Base-by-base conservation (phyloP, 768 basidiomycete species). In the Gautieria morchelliformis region DNA sequence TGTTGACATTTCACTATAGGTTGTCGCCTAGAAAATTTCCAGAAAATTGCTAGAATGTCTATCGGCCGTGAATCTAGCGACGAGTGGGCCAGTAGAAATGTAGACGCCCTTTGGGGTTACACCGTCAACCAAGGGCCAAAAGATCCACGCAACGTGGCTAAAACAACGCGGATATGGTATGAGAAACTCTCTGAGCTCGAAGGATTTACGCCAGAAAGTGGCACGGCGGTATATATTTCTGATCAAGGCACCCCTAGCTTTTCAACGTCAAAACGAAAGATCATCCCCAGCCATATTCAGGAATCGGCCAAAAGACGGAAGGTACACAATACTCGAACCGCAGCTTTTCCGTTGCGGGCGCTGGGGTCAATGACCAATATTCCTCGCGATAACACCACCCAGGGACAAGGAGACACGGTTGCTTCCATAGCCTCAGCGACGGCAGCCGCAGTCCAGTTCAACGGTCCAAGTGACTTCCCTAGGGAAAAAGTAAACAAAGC, bases 51-150 rank as follows among this genome's bases (percentile, higher is more conserved):
- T 0, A 75, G 74, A 24, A 72, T 75, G 15, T 73, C 73, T 1
- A 71, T 81, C 9, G 84, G 85, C 4, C 74, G 74, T 50, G 84
- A 85, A 82, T 84, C 59, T 77, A 79, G 46, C 66, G 74, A 78
- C 24, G 80, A 84, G 49, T 76, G 72, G 70, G 66, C 65, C 41
- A 70, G 35, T 7, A 47, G 56, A 50, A 57, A 27, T 50, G 56
- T 57, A 35, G 56, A 64, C 7, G 50, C 53, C 5, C 56, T 78
- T 53, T 79, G 75, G 72, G 69, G 70, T 15, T 72, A 73, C 35
- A 40, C 66, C 71, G 4, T 60, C 64, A 1, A 75, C 72, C 5
- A 74, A 77, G 8, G 68, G 72, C 41, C 69, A 70, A 19, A 71
- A 69, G 37, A 71, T 70, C 37, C 60, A 68, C 59, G 69, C 69